phyloP scores from a whole-genome alignment of 2,329 filamentous ascomycete genomes.

The Colletotrichum echinochloae region DNA sequence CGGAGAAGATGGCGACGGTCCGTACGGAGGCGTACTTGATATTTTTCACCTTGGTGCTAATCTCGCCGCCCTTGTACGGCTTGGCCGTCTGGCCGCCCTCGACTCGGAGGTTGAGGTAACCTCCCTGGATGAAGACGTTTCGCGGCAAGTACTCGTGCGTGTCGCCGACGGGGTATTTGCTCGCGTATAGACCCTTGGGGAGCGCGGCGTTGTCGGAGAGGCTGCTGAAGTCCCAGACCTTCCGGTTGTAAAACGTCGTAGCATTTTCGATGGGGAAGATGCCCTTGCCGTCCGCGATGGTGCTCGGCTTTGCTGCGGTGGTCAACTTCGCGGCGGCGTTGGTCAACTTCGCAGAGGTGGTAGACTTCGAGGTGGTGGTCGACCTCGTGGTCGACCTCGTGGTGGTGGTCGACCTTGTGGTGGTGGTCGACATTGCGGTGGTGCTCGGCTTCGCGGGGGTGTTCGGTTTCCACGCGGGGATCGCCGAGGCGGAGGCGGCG shows the following conservation, averaged over 20 bases:
- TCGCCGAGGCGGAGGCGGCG: constrained; percentile 8
- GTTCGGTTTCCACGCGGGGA: background rate
- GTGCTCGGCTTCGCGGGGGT: too few species aligned
- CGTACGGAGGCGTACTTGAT: constrained; percentile 48
- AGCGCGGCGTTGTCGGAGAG: constrained; percentile 26
- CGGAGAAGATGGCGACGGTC: constrained; percentile 46
- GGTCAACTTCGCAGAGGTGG: too few species aligned
- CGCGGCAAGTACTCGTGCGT: constrained; percentile 33
- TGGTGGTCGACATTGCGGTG: too few species aligned
- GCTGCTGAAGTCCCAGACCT: constrained; percentile 23
- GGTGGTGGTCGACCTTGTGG: too few species aligned
- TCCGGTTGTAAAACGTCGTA: background rate
- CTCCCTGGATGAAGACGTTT: constrained; percentile 43
- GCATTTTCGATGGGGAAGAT: constrained; percentile 4
- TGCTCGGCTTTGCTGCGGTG: too few species aligned
- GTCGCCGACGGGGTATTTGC: constrained; percentile 42
- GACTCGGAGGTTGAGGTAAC: constrained; percentile 48
- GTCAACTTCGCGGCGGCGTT: too few species aligned
- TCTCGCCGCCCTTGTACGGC: constrained; percentile 45
- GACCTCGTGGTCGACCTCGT: too few species aligned
- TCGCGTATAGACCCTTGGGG: constrained; percentile 43
- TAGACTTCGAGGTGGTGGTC: too few species aligned
- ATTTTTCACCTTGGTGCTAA: constrained; percentile 44
- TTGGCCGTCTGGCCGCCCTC: constrained; percentile 44
- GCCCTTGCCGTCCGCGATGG: too few species aligned